phyloP scores from a whole-genome alignment of 2,329 filamentous ascomycete species.

The Aspergillus caelatus region DNA sequence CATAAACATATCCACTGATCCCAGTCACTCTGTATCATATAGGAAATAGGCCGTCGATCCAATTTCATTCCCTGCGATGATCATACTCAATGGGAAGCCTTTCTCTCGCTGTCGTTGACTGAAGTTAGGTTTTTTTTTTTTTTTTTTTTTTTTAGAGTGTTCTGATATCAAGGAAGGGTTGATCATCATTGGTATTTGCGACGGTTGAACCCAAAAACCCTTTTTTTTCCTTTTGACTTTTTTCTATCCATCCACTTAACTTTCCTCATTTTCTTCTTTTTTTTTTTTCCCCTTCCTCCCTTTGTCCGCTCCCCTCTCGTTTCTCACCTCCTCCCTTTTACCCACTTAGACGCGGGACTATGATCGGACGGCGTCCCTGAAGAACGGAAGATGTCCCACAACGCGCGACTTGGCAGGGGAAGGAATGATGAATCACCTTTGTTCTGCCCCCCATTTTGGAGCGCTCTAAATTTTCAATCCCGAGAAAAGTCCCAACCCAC shows the following conservation, averaged over 20 bases:
- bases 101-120: not conserved
- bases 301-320: slow-evolving; percentile 11
- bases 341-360: slow-evolving; percentile 23
- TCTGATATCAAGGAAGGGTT: not conserved
- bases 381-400: slow-evolving; percentile 28
- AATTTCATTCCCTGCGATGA: slow-evolving; percentile 5
- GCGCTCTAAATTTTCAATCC: not conserved
- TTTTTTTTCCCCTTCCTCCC: not conserved
- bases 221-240: slow-evolving; percentile 5
- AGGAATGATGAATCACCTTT: slow-evolving; percentile 20
- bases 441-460: slow-evolving; percentile 3
- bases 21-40: not conserved
- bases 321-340: slow-evolving; percentile 9
- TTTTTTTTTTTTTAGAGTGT: not conserved
- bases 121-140: not conserved
- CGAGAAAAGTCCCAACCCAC: slow-evolving; percentile 11
- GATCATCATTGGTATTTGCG: not conserved
- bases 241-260: not conserved
- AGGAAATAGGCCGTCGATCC: slow-evolving; percentile 6
- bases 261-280: not conserved
- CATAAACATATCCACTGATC: slow-evolving; percentile 1
- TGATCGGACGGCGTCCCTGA: slow-evolving; percentile 25
- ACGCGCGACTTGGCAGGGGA: slow-evolving; percentile 28
- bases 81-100: not conserved
- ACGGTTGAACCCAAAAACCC: not conserved